Conservation (phyloP, 2,329 filamentous ascomycete genomes). For the Paramyrothecium sp. region DNA sequence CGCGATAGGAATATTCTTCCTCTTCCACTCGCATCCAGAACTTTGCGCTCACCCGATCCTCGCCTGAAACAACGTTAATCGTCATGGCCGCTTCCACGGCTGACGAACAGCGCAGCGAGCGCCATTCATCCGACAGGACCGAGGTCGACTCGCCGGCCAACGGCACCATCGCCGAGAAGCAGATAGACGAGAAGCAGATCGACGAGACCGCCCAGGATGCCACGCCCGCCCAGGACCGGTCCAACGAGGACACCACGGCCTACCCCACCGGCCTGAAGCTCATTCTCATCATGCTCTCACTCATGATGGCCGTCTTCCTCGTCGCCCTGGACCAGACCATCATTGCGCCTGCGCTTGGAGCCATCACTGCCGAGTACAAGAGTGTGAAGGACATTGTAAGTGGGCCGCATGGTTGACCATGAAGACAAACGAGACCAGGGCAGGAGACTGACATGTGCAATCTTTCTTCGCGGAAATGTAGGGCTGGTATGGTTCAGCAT, state of each 20-base stretch:
- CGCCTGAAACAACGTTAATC: slow-evolving; percentile 7
- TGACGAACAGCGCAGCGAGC: slow-evolving; percentile 18
- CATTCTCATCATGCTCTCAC: slow-evolving; percentile 38
- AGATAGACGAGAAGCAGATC: slow-evolving; percentile 6
- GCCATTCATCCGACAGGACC: slow-evolving; percentile 27
- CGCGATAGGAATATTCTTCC: background rate
- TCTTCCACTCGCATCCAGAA: no score
- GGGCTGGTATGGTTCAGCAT: slow-evolving; percentile 51
- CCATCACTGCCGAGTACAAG: slow-evolving; percentile 45
- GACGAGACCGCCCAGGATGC: slow-evolving; percentile 5
- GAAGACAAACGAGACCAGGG: slow-evolving; percentile 7
- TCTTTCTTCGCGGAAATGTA: slow-evolving; percentile 7
- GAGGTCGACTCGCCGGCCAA: slow-evolving; percentile 24
- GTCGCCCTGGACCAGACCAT: slow-evolving; percentile 52
- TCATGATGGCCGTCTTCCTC: slow-evolving; percentile 46
- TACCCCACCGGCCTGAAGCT: slow-evolving; percentile 41
- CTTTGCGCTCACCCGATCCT: no score
- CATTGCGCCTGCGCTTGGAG: slow-evolving; percentile 50
- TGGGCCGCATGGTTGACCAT: background rate
- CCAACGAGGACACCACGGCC: slow-evolving; percentile 4
- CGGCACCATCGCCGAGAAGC: slow-evolving; percentile 9
- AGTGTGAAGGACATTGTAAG: slow-evolving; percentile 45
- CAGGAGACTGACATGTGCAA: background rate
- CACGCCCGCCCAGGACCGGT: slow-evolving; percentile 10
- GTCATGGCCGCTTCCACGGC: slow-evolving; percentile 9